Conservation (phyloP, 176 grass and related monocot genomes). For the Puya raimondii region DNA sequence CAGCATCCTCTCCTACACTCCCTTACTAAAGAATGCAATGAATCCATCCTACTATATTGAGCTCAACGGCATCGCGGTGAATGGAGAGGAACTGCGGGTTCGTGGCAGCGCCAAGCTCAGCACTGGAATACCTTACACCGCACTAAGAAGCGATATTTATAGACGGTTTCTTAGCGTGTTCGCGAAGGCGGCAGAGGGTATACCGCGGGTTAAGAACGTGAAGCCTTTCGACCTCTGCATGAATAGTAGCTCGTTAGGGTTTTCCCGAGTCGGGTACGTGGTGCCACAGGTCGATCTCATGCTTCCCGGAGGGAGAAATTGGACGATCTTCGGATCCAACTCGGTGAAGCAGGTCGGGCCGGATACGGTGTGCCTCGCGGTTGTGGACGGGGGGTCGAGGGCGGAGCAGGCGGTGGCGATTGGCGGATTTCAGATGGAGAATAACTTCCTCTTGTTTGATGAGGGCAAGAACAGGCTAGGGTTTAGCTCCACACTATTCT, state of each 20-base stretch:
- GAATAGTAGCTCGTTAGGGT: slow-evolving; percentile 18
- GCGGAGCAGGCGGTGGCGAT: slow-evolving; percentile 30
- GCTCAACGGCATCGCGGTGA: not conserved
- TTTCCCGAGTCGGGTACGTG: slow-evolving; percentile 31
- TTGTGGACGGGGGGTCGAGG: slow-evolving; percentile 1
- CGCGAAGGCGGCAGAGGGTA: slow-evolving; percentile 4
- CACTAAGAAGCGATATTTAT: slow-evolving; percentile 37
- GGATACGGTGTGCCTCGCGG: slow-evolving; percentile 32
- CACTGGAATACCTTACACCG: slow-evolving; percentile 28
- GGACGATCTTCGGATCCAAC: slow-evolving; percentile 43
- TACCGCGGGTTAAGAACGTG: slow-evolving; percentile 10
- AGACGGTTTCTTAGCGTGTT: slow-evolving; percentile 24
- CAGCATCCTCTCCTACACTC: not conserved
- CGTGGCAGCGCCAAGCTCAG: slow-evolving; percentile 10
- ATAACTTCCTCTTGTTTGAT: slow-evolving; percentile 54
- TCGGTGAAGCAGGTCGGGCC: slow-evolving; percentile 31
- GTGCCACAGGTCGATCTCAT: slow-evolving; percentile 34
- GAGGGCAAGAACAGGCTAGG: slow-evolving; percentile 22
- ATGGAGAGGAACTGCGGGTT: not conserved
- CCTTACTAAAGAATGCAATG: not conserved
- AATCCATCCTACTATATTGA: not conserved
- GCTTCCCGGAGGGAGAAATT: slow-evolving; percentile 33
- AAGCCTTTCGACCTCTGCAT: slow-evolving; percentile 45
- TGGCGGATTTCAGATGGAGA: slow-evolving; percentile 60
- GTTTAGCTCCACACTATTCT: slow-evolving; percentile 20